Base-by-base conservation (phyloP, 1,284 basidiomycete species). In the Microbotryum lychnidis-dioicae region DNA sequence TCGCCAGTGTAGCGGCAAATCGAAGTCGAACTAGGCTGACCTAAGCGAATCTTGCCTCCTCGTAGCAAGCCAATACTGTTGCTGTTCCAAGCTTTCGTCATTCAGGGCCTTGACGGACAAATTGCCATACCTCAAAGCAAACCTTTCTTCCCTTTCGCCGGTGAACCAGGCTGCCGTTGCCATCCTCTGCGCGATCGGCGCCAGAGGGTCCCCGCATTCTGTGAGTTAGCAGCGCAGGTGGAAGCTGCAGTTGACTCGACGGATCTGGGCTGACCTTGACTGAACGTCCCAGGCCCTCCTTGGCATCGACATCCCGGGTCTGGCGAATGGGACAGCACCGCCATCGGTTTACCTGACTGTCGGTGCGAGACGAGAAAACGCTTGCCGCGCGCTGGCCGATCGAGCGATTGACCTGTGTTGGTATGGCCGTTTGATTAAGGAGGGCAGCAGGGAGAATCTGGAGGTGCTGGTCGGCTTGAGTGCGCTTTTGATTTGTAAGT, bases 391-490 rank as follows among this genome's bases (percentile, higher is more conserved):
- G 6, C 51, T 66, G 8, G 56, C 49, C 31, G 6, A n/a, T 16
- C 48, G 54, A 0, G 65, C 65, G 25, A 52, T 51, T 6, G 65
- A 66, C 21, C 56, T 53, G n/a, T 53, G 56, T 0, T 66, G 65
- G 65, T 25, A 49, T 20, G 23, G 44, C 14, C 62, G 65, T 3
- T 42, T 66, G 23, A 25, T 61, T 14, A 10, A 47, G 9, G 31
- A 45, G 6, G 23, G 20, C 16, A 50, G 52, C 25, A 25, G 50
- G 20, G 56, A 60, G 4, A 60, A 50, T n/a, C 29, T 63, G 16
- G 65, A 63, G 23, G 62, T 61, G 16, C 29, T 66, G 0, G 54
- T 58, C 2, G 62, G 59, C 1, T 20, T 66, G 5, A 33, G 50
- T 6, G 29, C 42, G 44, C 52, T 63, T 12, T 42, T 55, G 1